A percentile compares a stretch with the other conserved stretches of the same genome.
These are phyloP conservation scores for Dalbergia cochinchinensis DNA, from an alignment of 306 rosid genomes.

Conservation along the genomic window DNA sequence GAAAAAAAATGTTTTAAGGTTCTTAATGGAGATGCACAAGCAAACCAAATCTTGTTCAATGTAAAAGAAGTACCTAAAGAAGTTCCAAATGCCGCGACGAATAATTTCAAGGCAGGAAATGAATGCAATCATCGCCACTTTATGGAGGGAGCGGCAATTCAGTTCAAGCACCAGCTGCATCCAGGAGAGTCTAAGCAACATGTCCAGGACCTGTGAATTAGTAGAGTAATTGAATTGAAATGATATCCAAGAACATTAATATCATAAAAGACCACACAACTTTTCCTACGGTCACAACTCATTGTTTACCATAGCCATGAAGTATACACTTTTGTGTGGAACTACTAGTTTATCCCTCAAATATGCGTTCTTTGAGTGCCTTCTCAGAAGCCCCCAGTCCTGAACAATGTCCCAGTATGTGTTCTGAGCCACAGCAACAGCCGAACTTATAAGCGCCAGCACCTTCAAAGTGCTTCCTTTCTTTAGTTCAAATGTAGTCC, in stretches of 20 bases:
- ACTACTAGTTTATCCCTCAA: slow-evolving; percentile 69
- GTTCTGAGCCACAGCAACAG: slow-evolving; percentile 53
- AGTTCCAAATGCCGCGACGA: slow-evolving; percentile 84
- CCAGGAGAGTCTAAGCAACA: slow-evolving; percentile 67
- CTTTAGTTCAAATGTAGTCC: slow-evolving; percentile 65
- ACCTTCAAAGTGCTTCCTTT: slow-evolving; percentile 59
- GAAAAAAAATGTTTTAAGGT: too few species aligned
- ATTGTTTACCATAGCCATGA: slow-evolving; percentile 62
- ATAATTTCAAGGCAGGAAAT: slow-evolving; percentile 67
- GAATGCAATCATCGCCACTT: slow-evolving; percentile 54
- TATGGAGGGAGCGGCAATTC: slow-evolving; percentile 53
- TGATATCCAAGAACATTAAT: slow-evolving; percentile 1
- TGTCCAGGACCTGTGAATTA: slow-evolving; percentile 57
- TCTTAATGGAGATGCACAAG: not conserved
- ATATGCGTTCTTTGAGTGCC: slow-evolving; percentile 63
- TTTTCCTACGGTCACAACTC: not conserved
- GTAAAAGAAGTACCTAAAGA: slow-evolving; percentile 63
- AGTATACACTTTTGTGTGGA: slow-evolving; percentile 64
- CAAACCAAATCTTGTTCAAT: not conserved
- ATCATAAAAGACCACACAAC: not conserved
- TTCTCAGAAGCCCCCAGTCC: slow-evolving; percentile 74
- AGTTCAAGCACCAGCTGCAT: slow-evolving; percentile 69
- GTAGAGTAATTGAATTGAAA: slow-evolving; percentile 25
- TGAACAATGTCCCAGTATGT: slow-evolving; percentile 66
- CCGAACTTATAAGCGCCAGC: slow-evolving; percentile 67